Base-by-base conservation (phyloP, 2,329 filamentous ascomycete genomes). In the Sporothrix inflata region DNA sequence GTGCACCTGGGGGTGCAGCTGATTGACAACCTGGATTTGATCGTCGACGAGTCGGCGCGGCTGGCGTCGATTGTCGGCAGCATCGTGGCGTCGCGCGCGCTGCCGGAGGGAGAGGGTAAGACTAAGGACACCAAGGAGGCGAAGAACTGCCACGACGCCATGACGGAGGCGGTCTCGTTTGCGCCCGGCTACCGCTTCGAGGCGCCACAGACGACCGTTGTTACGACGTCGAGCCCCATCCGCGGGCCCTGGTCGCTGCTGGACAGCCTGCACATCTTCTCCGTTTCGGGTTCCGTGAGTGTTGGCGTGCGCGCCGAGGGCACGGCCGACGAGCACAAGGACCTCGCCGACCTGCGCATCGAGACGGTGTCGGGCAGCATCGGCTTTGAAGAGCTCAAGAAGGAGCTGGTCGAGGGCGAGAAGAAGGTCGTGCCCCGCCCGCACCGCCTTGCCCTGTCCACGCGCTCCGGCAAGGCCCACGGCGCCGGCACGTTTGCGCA, bases 201-300 rank as follows among this genome's bases (percentile, higher is more conserved):
- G 71, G 83, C 84, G 0, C 81, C 84, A 42, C 76, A 81, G 67
- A 82, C 85, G 71, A 76, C 80, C 38, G 80, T 85, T 16, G 75
- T 77, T 34, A 85, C 85, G 21, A 81, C 82, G 2, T 82, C 84
- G 1, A 84, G 84, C 8, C 67, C 78, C 16, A 82, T 89, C 74
- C 73, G 73, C 16, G 87, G 87, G 40, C 82, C 81, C 77, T 88
- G 85, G 80, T 85, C 86, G 0, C 79, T 88, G 1, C 85, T 84
- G 76, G 84, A 87, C 75, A 78, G 82, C 40, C 81, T 89, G 14
- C 78, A 73, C 21, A 77, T 88, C n/a, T 75, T 78, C 21, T 82
- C 84, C 8, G 79, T 80, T 0, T 84, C 86, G 0, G 87, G 86
- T 63, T 75, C 79, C 69, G 78, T 88, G 71, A 73, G 73, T 19